A percentile compares a stretch with the other conserved stretches of the same genome.
Evolutionary conservation across 2,329 filamentous ascomycete species (phyloP).

Genomic region (Cryphonectria carpinicola): DNA sequence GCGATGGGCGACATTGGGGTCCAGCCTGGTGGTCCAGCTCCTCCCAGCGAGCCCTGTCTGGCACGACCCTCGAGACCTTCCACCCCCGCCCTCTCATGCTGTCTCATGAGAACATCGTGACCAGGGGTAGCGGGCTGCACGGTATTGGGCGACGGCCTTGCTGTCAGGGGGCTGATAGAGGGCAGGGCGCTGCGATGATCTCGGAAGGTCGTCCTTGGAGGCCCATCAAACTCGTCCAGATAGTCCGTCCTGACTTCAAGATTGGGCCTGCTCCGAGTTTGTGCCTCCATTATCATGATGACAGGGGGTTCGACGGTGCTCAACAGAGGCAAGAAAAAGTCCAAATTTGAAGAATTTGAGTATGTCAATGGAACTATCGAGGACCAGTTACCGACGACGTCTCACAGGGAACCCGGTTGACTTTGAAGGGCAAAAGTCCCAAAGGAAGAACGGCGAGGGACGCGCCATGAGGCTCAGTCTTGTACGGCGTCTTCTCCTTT

Average conservation of each 20-base stretch:
- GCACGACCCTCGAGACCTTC: conserved; percentile 39
- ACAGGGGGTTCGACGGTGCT: neutral
- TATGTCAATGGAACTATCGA: neutral
- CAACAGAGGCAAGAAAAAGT: neutral
- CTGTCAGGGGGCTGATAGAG: conserved; percentile 38
- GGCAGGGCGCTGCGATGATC: conserved; percentile 34
- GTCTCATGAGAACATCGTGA: conserved; percentile 41
- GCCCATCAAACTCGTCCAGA: conserved; percentile 31
- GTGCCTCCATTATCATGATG: conserved; percentile 37
- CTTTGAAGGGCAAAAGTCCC: conserved; percentile 6
- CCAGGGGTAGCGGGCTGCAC: conserved; percentile 37
- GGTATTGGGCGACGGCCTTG: conserved; percentile 40
- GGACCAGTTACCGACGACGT: conserved; percentile 8
- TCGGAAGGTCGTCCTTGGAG: conserved; percentile 33
- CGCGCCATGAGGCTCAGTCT: conserved; percentile 4
- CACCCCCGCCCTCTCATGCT: conserved; percentile 42
- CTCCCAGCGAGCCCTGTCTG: conserved; percentile 11
- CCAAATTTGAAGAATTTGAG: neutral
- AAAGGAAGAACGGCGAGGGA: neutral
- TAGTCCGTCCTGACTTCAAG: conserved; percentile 41
- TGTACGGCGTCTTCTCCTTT: conserved; percentile 6
- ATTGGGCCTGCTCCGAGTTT: conserved; percentile 37
- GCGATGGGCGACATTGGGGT: conserved; percentile 36
- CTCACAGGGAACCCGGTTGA: neutral
- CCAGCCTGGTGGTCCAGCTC: conserved; percentile 30